phyloP scores from a whole-genome alignment of 441 rosid genomes.

The Hura crepitans region DNA sequence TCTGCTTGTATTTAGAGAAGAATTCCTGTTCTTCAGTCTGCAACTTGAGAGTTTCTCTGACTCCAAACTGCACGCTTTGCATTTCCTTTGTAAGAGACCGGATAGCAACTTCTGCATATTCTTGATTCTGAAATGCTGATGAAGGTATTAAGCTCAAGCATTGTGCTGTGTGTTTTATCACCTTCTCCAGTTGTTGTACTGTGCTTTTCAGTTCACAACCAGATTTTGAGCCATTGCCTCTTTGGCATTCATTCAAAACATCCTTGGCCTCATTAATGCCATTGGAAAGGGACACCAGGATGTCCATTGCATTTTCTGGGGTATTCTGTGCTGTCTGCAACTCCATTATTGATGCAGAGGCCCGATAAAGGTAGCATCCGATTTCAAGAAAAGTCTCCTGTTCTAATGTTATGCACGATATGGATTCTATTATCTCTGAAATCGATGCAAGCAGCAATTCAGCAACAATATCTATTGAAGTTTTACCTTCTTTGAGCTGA shows the following conservation, averaged over 20 bases:
- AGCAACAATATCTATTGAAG: slow-evolving; percentile 30
- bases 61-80: slow-evolving; percentile 43
- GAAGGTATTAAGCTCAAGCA: slow-evolving; percentile 60
- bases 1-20: slow-evolving; percentile 12
- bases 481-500: slow-evolving; percentile 40
- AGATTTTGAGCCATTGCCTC: slow-evolving; percentile 23
- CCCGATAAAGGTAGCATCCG: slow-evolving; percentile 65
- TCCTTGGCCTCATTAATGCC: slow-evolving; percentile 44
- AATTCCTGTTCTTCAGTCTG: slow-evolving; percentile 21
- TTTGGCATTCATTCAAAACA: slow-evolving; percentile 34
- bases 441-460: slow-evolving; percentile 48
- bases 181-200: slow-evolving; percentile 41
- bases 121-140: slow-evolving; percentile 43
- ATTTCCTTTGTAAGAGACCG: slow-evolving; percentile 61
- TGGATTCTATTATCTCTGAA: slow-evolving; percentile 45
- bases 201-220: slow-evolving; percentile 39
- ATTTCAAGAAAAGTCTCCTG: slow-evolving; percentile 41
- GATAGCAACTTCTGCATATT: slow-evolving; percentile 53
- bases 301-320: slow-evolving; percentile 39
- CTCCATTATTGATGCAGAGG: slow-evolving; percentile 62
- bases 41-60: slow-evolving; percentile 24
- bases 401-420: slow-evolving; percentile 36
- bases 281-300: slow-evolving; percentile 46
- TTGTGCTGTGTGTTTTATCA: slow-evolving; percentile 50
- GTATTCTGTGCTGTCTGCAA: slow-evolving; percentile 40